Base-by-base conservation (phyloP, 306 rosid species). In the Hippophae rhamnoides region DNA sequence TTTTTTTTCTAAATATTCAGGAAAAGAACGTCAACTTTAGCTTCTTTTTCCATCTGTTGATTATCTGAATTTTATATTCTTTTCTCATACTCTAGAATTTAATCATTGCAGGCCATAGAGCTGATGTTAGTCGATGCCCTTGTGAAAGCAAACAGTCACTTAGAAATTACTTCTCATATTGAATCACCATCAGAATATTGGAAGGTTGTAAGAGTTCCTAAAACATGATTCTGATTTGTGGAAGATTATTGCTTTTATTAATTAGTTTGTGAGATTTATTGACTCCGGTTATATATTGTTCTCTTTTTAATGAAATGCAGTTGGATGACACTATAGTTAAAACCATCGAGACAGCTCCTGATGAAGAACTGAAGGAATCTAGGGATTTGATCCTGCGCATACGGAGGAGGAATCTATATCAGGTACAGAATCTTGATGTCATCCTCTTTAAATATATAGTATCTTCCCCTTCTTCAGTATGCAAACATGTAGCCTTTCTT, bases 81-180 rank as follows among this genome's bases (percentile, higher is more conserved):
- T 55, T 55, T 56, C 64, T 78, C 65, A 48, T 23, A 62, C 60
- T 53, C 79, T 23, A 65, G 60, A 55, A 25, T 72, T 58, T 71
- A 63, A 41, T 50, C 41, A 65, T 68, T 68, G 59, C 76, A 87
- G 98, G 96, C 95, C 51, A 75, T 87, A 62, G 98, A 92, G 83
- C 96, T 92, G 60, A 92, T 92, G 96, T 62, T 83, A 60, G 84
- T 80, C 53, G 98, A 92, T 79, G 95, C 95, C 61, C 72, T 92
- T 58, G 54, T 85, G 71, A 74, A 79, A 63, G 92, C 98, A 56
- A 85, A 87, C 61, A 70, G 61, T 73, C 85, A 72, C 67, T 72
- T 92, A 64, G 76, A 71, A 56, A 81, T 92, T 69, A 69, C 96
- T 13, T 83, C 92, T 57, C 71, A 52, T 76, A 81, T 87, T 70